Conservation (phyloP, 192 early-diverging fungal species). For the Backusella mclennaniae region DNA sequence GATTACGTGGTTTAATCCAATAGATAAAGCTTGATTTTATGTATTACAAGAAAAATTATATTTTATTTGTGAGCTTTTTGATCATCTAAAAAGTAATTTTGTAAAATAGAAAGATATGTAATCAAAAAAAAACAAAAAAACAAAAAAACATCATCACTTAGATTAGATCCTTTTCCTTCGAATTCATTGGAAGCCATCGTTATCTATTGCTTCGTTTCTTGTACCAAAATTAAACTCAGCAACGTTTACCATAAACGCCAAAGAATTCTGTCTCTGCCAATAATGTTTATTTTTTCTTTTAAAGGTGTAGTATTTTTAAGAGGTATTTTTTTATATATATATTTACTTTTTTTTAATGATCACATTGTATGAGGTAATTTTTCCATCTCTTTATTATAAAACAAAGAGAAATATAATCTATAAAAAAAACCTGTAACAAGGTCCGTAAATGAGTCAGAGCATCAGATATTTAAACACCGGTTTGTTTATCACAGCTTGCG, state of each 20-base stretch:
- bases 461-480: not conserved
- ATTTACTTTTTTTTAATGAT: not conserved
- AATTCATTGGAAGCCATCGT: not conserved
- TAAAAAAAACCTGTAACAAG: not conserved
- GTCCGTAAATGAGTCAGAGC: not conserved
- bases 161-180: slow-evolving; percentile 1
- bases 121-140: not conserved
- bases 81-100: not conserved
- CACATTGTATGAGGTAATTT: not conserved
- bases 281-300: not conserved
- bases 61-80: not conserved
- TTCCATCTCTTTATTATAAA: not conserved
- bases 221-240: not conserved
- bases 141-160: not conserved
- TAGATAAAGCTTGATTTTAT: not conserved
- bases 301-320: not conserved
- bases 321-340: not conserved
- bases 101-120: not conserved
- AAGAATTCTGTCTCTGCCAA: not conserved
- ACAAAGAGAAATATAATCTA: not conserved
- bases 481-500: not conserved
- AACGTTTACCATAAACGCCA: not conserved
- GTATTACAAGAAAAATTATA: not conserved
- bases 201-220: not conserved
- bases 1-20: not conserved